A percentile compares a stretch with the other conserved stretches of the same genome.
These are phyloP conservation scores for Pythium coloratum DNA, from an alignment of 352 stramenopile genomes.

Conservation along the genomic window DNA sequence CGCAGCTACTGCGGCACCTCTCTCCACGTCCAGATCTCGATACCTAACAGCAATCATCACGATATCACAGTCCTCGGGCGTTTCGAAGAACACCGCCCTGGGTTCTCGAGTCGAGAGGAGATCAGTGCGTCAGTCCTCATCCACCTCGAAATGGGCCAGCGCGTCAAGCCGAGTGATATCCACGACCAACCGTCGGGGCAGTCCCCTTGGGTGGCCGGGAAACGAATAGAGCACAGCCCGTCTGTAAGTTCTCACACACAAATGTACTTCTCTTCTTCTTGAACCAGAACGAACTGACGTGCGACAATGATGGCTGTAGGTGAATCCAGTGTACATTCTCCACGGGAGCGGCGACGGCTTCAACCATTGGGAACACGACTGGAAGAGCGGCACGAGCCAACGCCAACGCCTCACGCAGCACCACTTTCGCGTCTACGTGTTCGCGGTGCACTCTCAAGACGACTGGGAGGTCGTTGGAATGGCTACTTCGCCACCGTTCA, in stretches of 20 bases:
- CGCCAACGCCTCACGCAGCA: conserved; percentile 35
- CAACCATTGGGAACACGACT: conserved; percentile 52
- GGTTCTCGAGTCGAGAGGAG: neutral
- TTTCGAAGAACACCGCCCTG: conserved; percentile 30
- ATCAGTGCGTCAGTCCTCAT: neutral
- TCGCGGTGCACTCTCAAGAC: conserved; percentile 5
- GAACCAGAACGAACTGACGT: neutral
- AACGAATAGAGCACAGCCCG: neutral
- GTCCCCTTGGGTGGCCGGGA: conserved; percentile 15
- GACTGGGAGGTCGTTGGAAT: conserved; percentile 31
- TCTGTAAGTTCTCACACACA: neutral
- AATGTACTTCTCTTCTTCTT: neutral
- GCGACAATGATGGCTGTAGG: neutral
- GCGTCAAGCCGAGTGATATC: conserved; percentile 13
- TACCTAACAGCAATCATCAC: neutral
- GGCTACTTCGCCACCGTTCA: conserved; percentile 35
- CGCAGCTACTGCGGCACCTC: conserved; percentile 47
- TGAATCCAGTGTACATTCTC: conserved; percentile 1
- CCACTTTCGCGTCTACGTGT: conserved; percentile 44
- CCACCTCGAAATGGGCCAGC: conserved; percentile 20
- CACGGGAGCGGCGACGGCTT: conserved; percentile 28
- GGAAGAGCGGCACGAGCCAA: conserved; percentile 52
- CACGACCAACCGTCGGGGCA: neutral
- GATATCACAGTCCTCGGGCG: conserved; percentile 29
- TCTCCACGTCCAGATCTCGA: conserved; percentile 32